Evolutionary conservation across 805 yeast species (phyloP), one percentile per base, ranked within the genome.

Genomic region (Candida ovalis): DNA sequence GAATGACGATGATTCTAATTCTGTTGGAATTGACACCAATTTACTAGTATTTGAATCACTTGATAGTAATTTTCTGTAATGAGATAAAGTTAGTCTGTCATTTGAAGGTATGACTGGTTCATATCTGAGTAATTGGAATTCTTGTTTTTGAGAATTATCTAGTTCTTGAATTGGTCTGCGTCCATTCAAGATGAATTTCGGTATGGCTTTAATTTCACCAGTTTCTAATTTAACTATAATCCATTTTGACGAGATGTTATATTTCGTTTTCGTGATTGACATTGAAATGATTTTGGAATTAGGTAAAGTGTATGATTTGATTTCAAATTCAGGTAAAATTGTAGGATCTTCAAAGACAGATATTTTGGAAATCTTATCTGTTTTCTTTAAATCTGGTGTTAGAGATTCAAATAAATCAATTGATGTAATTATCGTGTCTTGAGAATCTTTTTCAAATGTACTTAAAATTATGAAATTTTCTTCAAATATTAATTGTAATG

Each of bases 401-500:
- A 71, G 60, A 1, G 89, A 82, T 58, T 88, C 95, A 65, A 81
- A 94, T 36, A 94, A 65, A 62, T 94, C 97, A 57, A 88, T 70
- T 3, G 86, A 89, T 15, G 76, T 80, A 13, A 94, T 60, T 56
- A 83, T 77, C 3, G 80, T 74, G n/a, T 58, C 51, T 19, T 72
- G 62, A 10, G 84, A 83, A 2, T 62, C 62, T 1, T 61, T 59
- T 47, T 82, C 75, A 59, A 75, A 78, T 57, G 80, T 84, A 0
- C 91, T 71, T 60, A 86, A 84, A 10, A 88, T 74, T 17, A 89
- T 70, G 87, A 94, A 92, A 66, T 91, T 81, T 61, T 92, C 98
- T 43, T 89, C 94, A 64, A 81, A 77, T 1, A 81, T 72, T 24
- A 88, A 57, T 21, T 75, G 68, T 25, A 88, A 62, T 1, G 76